A percentile compares a stretch with the other conserved stretches of the same genome.
These are phyloP conservation scores for Morella rubra DNA, from an alignment of 306 rosid genomes.

Conservation along the genomic window DNA sequence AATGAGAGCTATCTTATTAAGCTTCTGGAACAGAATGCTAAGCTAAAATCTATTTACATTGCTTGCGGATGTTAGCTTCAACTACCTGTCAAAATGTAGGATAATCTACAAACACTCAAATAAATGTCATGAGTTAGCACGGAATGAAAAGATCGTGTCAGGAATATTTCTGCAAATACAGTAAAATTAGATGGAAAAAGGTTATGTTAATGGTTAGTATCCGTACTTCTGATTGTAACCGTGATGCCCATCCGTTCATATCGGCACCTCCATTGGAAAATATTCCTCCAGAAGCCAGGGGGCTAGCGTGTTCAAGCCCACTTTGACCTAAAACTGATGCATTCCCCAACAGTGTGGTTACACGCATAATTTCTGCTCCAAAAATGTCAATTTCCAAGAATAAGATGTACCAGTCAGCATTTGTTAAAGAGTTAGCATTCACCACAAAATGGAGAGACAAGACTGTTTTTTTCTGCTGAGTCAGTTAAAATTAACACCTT, in stretches of 20 bases:
- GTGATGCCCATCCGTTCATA: constrained; percentile 90
- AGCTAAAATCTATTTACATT: constrained; percentile 40
- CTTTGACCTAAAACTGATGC: constrained; percentile 99
- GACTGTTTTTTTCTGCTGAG: constrained; percentile 70
- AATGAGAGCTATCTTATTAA: constrained; percentile 30
- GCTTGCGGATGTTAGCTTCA: constrained; percentile 65
- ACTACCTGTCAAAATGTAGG: constrained; percentile 62
- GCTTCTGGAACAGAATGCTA: constrained; percentile 35
- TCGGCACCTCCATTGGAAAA: constrained; percentile 92
- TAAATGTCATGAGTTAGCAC: constrained; percentile 66
- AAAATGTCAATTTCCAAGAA: constrained; percentile 99
- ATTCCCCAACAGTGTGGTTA: constrained; percentile 99
- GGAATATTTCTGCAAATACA: constrained; percentile 69
- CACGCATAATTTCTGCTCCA: constrained; percentile 99
- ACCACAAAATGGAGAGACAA: constrained; percentile 82
- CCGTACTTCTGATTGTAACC: constrained; percentile 99
- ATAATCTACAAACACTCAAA: constrained; percentile 54
- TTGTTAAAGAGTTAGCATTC: constrained; percentile 94
- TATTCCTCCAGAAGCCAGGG: constrained; percentile 97
- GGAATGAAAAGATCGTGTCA: constrained; percentile 64
- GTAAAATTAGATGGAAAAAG: constrained; percentile 83
- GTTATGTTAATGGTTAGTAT: constrained; percentile 99
- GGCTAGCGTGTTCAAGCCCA: constrained; percentile 99
- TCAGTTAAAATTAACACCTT: constrained; percentile 68
- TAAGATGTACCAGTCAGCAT: constrained; percentile 99